phyloP scores from a whole-genome alignment of 257 asterid genomes.

The Orobanche coerulescens region DNA sequence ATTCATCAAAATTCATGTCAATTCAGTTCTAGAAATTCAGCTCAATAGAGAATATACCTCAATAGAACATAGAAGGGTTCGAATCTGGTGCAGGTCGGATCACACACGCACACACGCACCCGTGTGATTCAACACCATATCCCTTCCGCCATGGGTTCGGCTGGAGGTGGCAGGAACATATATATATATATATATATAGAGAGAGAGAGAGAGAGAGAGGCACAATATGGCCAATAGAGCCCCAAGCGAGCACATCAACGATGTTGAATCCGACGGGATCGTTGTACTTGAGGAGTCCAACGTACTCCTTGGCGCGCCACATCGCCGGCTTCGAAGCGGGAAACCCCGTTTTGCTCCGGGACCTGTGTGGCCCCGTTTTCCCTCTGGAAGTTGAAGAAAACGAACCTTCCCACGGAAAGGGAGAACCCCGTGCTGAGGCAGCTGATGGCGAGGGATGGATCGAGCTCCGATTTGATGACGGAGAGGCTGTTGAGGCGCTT shows the following conservation, averaged over 20 bases:
- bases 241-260: slow-evolving; percentile 95
- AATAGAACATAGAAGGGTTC: too few species aligned
- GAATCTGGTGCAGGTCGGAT: too few species aligned
- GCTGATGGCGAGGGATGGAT: slow-evolving; percentile 67
- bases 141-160: too few species aligned
- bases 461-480: slow-evolving; percentile 65
- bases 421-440: slow-evolving; percentile 91
- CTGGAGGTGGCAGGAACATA: slow-evolving; percentile 87
- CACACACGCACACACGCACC: too few species aligned
- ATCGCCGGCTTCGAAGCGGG: slow-evolving; percentile 95
- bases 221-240: slow-evolving; percentile 94
- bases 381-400: slow-evolving; percentile 93
- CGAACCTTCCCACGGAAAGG: slow-evolving; percentile 79
- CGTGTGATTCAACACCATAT: too few species aligned
- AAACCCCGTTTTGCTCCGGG: slow-evolving; percentile 77
- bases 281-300: slow-evolving; percentile 80
- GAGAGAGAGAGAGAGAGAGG: too few species aligned
- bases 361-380: slow-evolving; percentile 92
- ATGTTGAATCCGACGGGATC: slow-evolving; percentile 95
- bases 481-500: slow-evolving; percentile 21
- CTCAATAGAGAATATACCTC: too few species aligned
- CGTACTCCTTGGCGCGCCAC: slow-evolving; percentile 80
- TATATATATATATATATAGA: too few species aligned
- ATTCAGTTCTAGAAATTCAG: too few species aligned
- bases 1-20: too few species aligned